These are phyloP conservation scores for Ascosphaera apis DNA, from an alignment of 2,329 filamentous ascomycete genomes.

Conservation along the genomic window DNA sequence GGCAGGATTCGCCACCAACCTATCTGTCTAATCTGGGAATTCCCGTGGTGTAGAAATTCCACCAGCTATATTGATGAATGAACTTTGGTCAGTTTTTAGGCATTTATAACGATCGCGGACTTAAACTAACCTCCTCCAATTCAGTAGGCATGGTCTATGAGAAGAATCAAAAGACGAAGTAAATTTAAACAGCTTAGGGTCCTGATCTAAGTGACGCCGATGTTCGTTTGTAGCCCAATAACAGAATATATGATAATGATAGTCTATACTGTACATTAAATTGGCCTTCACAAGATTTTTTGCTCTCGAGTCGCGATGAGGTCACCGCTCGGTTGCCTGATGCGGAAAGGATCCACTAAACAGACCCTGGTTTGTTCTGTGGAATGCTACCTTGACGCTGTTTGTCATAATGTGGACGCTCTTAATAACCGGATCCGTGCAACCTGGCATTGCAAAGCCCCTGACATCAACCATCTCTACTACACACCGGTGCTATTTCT, in stretches of 20 bases:
- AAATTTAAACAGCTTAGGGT: background rate
- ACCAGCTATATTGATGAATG: constrained; percentile 39
- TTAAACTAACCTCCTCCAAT: constrained; percentile 43
- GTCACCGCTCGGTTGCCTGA: background rate
- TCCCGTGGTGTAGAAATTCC: constrained; percentile 79
- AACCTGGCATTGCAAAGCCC: too few species aligned
- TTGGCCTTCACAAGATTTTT: background rate
- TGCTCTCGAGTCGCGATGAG: background rate
- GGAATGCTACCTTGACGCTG: too few species aligned
- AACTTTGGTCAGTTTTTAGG: background rate
- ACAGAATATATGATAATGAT: too few species aligned
- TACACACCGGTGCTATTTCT: too few species aligned
- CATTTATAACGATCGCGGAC: background rate
- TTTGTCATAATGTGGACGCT: too few species aligned
- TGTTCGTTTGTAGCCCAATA: too few species aligned
- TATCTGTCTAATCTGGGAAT: constrained; percentile 69
- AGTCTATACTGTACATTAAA: too few species aligned
- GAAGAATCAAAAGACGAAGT: background rate
- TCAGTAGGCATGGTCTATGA: constrained; percentile 42
- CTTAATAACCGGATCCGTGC: too few species aligned
- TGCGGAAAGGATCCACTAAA: background rate
- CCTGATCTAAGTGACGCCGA: too few species aligned
- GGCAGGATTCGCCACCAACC: constrained; percentile 24
- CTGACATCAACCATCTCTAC: too few species aligned
- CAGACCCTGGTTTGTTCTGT: too few species aligned